phyloP scores from a whole-genome alignment of 2,329 filamentous ascomycete genomes.

The Exophiala calicioides region DNA sequence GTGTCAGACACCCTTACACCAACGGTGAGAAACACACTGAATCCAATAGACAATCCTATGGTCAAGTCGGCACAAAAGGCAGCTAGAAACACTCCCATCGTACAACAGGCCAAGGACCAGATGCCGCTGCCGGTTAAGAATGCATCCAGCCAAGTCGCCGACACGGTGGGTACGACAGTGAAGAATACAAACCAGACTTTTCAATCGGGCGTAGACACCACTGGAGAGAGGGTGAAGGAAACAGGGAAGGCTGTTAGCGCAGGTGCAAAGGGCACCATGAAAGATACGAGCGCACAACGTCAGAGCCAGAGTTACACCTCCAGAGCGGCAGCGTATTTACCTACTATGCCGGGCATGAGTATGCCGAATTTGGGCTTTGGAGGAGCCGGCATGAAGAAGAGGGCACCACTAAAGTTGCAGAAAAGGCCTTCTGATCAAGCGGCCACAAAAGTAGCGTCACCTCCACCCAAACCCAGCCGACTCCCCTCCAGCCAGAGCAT shows the following conservation, averaged over 20 bases:
- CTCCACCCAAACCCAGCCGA: not conserved
- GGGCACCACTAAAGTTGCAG: constrained; percentile 18
- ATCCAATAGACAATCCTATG: constrained; percentile 29
- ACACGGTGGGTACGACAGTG: constrained; percentile 19
- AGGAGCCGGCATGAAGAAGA: constrained; percentile 7
- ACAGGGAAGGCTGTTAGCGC: constrained; percentile 13
- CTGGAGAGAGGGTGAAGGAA: constrained; percentile 15
- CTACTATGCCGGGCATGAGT: constrained; percentile 17
- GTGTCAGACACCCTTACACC: constrained; percentile 22
- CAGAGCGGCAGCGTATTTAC: constrained; percentile 26
- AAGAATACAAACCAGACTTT: constrained; percentile 24
- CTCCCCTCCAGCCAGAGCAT: not conserved
- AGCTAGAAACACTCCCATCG: constrained; percentile 19
- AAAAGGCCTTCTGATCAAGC: constrained; percentile 6
- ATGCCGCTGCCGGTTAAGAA: constrained; percentile 18
- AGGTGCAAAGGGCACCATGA: constrained; percentile 3
- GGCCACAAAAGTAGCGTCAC: not conserved
- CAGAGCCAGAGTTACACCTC: constrained; percentile 28
- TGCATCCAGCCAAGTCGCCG: constrained; percentile 13
- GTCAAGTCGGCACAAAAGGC: constrained; percentile 22
- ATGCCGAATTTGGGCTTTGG: constrained; percentile 19
- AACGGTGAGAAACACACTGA: constrained; percentile 26
- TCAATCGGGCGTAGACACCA: constrained; percentile 16
- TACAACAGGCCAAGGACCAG: constrained; percentile 27
- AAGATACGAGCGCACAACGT: constrained; percentile 7